Percentiles rank a stretch among this genome's conserved stretches.
phyloP scores from a whole-genome alignment of 306 rosid genomes.

The Cicer bijugum region DNA sequence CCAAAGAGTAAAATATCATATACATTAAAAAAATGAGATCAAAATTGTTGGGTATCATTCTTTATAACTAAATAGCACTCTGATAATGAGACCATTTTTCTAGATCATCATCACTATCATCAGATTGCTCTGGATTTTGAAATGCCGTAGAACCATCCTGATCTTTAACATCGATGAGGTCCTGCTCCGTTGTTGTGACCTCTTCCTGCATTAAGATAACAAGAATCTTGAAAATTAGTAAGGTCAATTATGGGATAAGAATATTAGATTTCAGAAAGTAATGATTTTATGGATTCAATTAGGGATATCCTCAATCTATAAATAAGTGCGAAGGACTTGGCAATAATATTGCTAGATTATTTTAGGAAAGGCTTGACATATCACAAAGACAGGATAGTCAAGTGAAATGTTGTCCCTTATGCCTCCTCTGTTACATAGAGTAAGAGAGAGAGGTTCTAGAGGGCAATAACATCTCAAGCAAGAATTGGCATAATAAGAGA shows the following conservation, averaged over 20 bases:
- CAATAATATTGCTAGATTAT: background rate
- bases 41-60: background rate
- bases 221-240: slow-evolving; percentile 20
- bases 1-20: background rate
- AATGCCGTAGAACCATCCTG: slow-evolving; percentile 51
- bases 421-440: background rate
- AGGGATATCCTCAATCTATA: background rate
- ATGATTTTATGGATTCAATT: background rate
- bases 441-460: background rate
- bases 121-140: slow-evolving; percentile 58
- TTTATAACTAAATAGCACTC: slow-evolving; percentile 43
- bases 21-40: slow-evolving; percentile 17
- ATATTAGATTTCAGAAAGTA: slow-evolving; percentile 6
- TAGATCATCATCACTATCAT: slow-evolving; percentile 53
- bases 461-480: background rate
- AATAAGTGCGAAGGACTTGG: slow-evolving; percentile 4
- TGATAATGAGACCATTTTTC: slow-evolving; percentile 54
- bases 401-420: background rate
- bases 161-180: slow-evolving; percentile 44
- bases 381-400: background rate
- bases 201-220: slow-evolving; percentile 55
- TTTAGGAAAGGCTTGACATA: background rate
- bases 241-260: background rate
- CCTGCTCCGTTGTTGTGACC: slow-evolving; percentile 49
- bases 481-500: background rate